Base-by-base conservation (phyloP, 257 asterid genomes). In the Craterostigma plantagineum region DNA sequence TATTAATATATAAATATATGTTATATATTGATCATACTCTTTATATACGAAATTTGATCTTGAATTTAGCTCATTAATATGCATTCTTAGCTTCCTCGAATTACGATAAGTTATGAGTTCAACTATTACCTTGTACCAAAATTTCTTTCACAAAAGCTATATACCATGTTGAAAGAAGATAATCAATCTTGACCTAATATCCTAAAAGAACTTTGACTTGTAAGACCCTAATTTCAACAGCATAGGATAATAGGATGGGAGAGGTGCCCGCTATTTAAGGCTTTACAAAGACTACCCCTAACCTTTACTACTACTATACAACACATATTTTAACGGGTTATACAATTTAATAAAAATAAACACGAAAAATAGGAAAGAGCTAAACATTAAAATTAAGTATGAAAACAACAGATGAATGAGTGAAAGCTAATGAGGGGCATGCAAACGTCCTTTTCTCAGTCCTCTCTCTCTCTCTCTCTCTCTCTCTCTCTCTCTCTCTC, bases 331-430 rank as follows among this genome's bases (percentile, higher is more conserved):
- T 23, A 6, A 23, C 6, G 30, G 30, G 6, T 23, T n/a, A 1
- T n/a, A 9, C 33, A 9, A 16, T 11, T 12, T 1, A 13, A 36
- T 11, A 33, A 43, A 0, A 8, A 13, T 34, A 12, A 14, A 57
- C 56, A 39, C 47, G 47, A 74, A 65, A 63, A 64, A 66, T 2
- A 63, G 63, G 62, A 65, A 45, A 18, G 49, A 35, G 41, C 35
- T 6, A 43, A 7, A 38, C 56, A 48, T 18, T 52, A 50, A 58
- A 64, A 61, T 52, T 79, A 79, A 79, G 43, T 77, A 47, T 75
- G 96, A 85, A 72, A 85, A 80, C 71, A 38, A 85, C 93, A 66
- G 84, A 36, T 84, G 91, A 75, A 84, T 72, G 92, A 63, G 76
- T 60, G 70, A 84, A 72, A 72, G 82, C 69, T 63, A 83, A 73